Evolutionary conservation across 2,329 filamentous ascomycete genomes (phyloP).

Genomic region (Aspergillus alliaceus): DNA sequence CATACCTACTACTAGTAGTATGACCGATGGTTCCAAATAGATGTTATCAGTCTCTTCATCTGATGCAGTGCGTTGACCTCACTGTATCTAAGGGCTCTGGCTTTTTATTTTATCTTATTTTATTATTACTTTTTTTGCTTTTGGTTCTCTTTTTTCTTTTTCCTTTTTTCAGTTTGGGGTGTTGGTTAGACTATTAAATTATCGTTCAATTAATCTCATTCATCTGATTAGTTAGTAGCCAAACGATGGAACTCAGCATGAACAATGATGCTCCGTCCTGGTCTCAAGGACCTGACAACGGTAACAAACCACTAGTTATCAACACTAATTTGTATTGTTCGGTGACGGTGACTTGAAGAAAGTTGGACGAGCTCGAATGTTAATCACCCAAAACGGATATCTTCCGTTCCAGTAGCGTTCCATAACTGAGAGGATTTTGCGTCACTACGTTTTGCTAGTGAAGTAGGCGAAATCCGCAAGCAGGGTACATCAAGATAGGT

Average conservation of each 20-base stretch:
- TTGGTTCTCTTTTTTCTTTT: too few relatives aligned
- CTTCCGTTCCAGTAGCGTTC: conserved; percentile 5
- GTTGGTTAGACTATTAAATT: neutral
- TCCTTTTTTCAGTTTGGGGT: neutral
- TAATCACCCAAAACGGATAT: conserved; percentile 10
- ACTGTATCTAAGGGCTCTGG: neutral
- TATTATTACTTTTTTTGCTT: too few relatives aligned
- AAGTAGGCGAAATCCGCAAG: conserved; percentile 2
- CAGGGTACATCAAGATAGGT: neutral
- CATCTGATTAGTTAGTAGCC: neutral
- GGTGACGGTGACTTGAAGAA: neutral
- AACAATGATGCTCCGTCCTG: conserved; percentile 4
- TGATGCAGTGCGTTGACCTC: neutral
- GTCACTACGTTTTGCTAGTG: neutral
- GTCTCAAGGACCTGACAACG: too few relatives aligned
- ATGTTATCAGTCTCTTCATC: conserved; percentile 1
- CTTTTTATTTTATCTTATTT: too few relatives aligned
- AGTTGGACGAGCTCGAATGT: conserved; percentile 5
- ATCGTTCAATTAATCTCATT: neutral
- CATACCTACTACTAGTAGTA: neutral
- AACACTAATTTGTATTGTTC: conserved; percentile 4
- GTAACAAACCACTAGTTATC: neutral
- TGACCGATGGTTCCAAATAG: neutral
- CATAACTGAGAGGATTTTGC: conserved; percentile 3
- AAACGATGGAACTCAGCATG: neutral